Conservation (phyloP, 108 stramenopile species). For the Conticribra weissflogii region DNA sequence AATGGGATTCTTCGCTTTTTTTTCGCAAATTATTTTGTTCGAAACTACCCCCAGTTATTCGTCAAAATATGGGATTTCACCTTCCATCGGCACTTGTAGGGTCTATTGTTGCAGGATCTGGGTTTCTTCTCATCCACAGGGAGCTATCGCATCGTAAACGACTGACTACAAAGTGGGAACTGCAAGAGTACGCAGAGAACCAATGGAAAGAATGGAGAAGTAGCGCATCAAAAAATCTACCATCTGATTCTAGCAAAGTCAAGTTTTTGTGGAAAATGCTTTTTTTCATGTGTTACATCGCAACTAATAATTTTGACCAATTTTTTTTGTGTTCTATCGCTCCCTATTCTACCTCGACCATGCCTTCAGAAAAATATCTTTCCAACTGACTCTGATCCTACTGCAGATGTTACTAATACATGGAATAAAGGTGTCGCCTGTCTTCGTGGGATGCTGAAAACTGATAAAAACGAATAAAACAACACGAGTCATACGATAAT, state of each 20-base stretch:
- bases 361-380: conserved; percentile 24
- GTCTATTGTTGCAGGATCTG: conserved; percentile 56
- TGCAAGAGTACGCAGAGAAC: conserved; percentile 52
- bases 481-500: too few relatives aligned
- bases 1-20: too few relatives aligned
- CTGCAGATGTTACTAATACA: conserved; percentile 3
- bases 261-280: background rate
- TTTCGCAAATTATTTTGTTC: too few relatives aligned
- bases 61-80: conserved; percentile 50
- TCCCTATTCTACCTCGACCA: background rate
- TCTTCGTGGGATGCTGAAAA: conserved; percentile 9
- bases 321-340: background rate
- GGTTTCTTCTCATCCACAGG: conserved; percentile 61
- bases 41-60: too few relatives aligned
- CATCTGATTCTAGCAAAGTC: conserved; percentile 39
- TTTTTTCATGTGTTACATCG: background rate
- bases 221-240: conserved; percentile 11
- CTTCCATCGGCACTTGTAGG: conserved; percentile 69
- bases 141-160: conserved; percentile 65
- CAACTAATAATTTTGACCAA: background rate
- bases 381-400: background rate
- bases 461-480: background rate
- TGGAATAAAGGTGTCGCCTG: conserved; percentile 38
- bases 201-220: conserved; percentile 48
- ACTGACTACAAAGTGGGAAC: conserved; percentile 62